These are phyloP conservation scores for Solanum pennellii DNA, from an alignment of 257 asterid genomes.

Conservation along the genomic window DNA sequence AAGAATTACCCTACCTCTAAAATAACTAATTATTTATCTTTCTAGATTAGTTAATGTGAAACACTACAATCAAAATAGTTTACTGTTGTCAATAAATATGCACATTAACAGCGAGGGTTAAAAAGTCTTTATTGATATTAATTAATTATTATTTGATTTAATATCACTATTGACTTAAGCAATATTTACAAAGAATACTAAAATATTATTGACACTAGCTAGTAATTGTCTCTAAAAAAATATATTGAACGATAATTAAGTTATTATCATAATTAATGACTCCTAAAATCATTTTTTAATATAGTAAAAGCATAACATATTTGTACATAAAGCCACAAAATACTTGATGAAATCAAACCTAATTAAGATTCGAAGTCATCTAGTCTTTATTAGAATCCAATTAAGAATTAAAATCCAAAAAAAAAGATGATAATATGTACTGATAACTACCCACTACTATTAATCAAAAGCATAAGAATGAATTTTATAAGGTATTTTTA, in stretches of 20 bases:
- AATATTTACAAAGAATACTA: neutral
- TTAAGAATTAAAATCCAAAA: neutral
- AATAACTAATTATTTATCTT: no score
- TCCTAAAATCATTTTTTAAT: neutral
- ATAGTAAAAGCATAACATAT: neutral
- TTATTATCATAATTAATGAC: neutral
- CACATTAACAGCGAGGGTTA: no score
- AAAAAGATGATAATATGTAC: neutral
- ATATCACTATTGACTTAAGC: fast-evolving
- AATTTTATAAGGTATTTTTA: neutral
- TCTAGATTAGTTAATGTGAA: neutral
- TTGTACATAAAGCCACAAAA: neutral
- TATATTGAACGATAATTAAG: no score
- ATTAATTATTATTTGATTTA: no score
- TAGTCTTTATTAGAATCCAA: neutral
- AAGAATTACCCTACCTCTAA: neutral
- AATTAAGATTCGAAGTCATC: neutral
- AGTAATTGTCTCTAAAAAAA: neutral
- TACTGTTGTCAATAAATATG: neutral
- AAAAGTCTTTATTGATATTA: fast-evolving
- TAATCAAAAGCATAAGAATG: neutral
- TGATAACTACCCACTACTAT: neutral
- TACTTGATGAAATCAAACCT: neutral
- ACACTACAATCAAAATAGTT: fast-evolving
- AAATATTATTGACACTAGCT: neutral